Percentiles rank a stretch among this genome's conserved stretches.
Evolutionary conservation across 2,329 filamentous ascomycete species (phyloP).

Genomic region (Alternaria incomplexa): DNA sequence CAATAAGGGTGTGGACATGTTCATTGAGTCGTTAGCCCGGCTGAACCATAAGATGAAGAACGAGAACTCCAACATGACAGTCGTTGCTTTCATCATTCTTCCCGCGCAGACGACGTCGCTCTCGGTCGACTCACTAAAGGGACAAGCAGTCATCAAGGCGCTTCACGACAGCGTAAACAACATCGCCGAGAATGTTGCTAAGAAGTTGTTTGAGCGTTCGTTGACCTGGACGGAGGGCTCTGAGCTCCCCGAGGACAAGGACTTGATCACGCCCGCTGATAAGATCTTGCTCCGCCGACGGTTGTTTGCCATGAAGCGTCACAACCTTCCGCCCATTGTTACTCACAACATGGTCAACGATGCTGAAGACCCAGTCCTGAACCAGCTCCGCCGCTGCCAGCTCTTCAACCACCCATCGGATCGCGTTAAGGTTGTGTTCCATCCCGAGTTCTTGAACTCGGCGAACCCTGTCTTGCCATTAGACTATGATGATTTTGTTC

Average conservation of each 20-base stretch:
- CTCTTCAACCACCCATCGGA: constrained; percentile 96
- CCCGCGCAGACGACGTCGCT: constrained; percentile 94
- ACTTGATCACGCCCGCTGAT: constrained; percentile 89
- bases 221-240: constrained; percentile 96
- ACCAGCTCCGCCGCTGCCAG: constrained; percentile 93
- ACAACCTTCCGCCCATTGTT: constrained; percentile 89
- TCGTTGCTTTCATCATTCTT: constrained; percentile 99
- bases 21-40: constrained; percentile 93
- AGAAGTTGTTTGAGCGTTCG: constrained; percentile 92
- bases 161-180: constrained; percentile 90
- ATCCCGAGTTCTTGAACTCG: constrained; percentile 96
- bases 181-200: constrained; percentile 90
- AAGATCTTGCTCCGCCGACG: constrained; percentile 89
- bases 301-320: constrained; percentile 95
- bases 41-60: constrained; percentile 92
- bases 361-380: constrained; percentile 88
- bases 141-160: constrained; percentile 96
- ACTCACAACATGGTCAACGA: constrained; percentile 99
- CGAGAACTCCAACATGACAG: constrained; percentile 84
- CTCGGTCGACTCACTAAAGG: constrained; percentile 93
- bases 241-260: constrained; percentile 93
- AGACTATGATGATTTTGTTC: constrained; percentile 98
- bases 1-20: constrained; percentile 99
- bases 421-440: constrained; percentile 97
- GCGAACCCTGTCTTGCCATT: constrained; percentile 93